These are phyloP conservation scores for Wickerhamomyces silvicola DNA, from an alignment of 805 yeast species.

Conservation along the genomic window DNA sequence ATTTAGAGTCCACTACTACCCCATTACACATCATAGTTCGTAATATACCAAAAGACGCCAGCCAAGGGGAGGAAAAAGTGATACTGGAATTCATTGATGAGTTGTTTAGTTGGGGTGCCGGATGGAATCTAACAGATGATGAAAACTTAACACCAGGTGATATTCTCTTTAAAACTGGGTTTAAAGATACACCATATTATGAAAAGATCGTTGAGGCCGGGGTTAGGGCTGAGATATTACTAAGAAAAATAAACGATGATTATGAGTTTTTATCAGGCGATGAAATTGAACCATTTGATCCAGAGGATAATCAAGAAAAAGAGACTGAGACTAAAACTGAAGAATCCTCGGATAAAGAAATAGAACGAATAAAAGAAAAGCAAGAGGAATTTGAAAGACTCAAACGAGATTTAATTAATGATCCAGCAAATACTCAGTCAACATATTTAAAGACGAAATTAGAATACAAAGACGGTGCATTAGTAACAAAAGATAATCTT, in stretches of 20 bases:
- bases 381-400: slow-evolving; percentile 15
- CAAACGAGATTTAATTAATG: slow-evolving; percentile 25
- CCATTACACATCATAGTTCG: slow-evolving; percentile 69
- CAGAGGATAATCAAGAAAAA: too few relatives aligned
- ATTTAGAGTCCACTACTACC: slow-evolving; percentile 53
- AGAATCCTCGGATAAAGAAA: slow-evolving; percentile 15
- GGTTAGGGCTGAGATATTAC: slow-evolving; percentile 76
- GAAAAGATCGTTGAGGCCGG: slow-evolving; percentile 69
- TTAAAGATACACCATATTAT: slow-evolving; percentile 38
- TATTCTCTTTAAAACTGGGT: slow-evolving; percentile 50
- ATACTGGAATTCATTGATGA: slow-evolving; percentile 52
- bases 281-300: slow-evolving; percentile 22
- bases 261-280: slow-evolving; percentile 48
- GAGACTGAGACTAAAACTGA: too few relatives aligned
- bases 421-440: slow-evolving; percentile 59
- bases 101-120: slow-evolving; percentile 81
- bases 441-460: slow-evolving; percentile 62
- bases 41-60: slow-evolving; percentile 36
- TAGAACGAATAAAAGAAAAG: slow-evolving; percentile 14
- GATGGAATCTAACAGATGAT: slow-evolving; percentile 77
- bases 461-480: slow-evolving; percentile 59
- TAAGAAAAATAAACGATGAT: slow-evolving; percentile 65
- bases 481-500: slow-evolving; percentile 61
- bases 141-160: slow-evolving; percentile 83
- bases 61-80: slow-evolving; percentile 36